Base-by-base conservation (phyloP, 2,329 filamentous ascomycete genomes). In the Diaporthe caulivora region DNA sequence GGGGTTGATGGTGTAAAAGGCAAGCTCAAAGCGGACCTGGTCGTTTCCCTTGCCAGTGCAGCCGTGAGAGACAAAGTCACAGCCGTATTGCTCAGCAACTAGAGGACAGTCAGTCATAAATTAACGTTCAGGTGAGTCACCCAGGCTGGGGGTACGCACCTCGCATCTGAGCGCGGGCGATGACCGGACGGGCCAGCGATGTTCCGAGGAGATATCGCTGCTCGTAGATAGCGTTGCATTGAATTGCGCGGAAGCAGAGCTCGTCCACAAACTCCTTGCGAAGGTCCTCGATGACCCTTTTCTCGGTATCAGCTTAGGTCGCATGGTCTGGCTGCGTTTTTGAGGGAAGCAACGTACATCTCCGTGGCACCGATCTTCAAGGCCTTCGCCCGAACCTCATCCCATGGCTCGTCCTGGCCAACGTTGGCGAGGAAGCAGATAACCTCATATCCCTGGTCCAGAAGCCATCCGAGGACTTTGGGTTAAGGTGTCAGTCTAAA, bases 181-280 rank as follows among this genome's bases (percentile, higher is more conserved):
- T 94, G 81, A 93, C 89, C 54, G 92, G 92, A 72, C 92, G 90
- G 76, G 92, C 92, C 74, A 94, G 87, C 55, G 86, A 87, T 71
- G 90, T 92, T 75, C 90, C 89, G 75, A 83, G 79, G 54, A 85
- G 82, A 75, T 83, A 82, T 29, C 73, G 73, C 54, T 78, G 91
- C 86, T 95, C 91, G 81, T 92, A 93, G 82, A 91, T 89, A 75
- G 90, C 90, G 77, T 92, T 91, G 82, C 91, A 94, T 83, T 94
- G 92, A 76, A 97, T 90, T 75, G 94, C 94, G 69, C 90, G 92
- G 89, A 92, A 95, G 87, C 92, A 93, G 57, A 97, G 88, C 86
- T 96, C 90, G 78, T 95, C 92, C 77, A 97, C 90, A 80, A 97
- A 95, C 57, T 94, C 92, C 78, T 87, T 87, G 79, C 91, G 90